Percentiles rank a stretch among this genome's conserved stretches.
phyloP scores from a whole-genome alignment of 208 protist genomes.

The Leishmania guyanensis region DNA sequence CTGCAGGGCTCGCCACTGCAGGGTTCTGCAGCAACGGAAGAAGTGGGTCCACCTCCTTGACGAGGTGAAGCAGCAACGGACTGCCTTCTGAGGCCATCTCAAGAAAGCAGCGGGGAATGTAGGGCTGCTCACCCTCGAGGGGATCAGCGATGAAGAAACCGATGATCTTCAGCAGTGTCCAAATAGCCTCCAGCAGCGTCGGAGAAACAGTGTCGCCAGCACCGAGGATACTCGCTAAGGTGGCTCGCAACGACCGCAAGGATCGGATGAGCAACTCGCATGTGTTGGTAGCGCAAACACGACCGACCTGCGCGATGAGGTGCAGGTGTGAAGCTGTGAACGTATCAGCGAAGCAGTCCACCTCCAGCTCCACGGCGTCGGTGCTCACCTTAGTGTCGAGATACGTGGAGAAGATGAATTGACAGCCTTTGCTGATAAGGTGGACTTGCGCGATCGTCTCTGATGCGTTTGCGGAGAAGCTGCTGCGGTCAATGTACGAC shows the following conservation, averaged over 20 bases:
- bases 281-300: conserved; percentile 31
- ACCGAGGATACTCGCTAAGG: conserved; percentile 1
- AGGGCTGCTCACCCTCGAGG: conserved; percentile 70
- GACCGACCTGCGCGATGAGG: conserved; percentile 65
- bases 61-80: conserved; percentile 29
- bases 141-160: conserved; percentile 69
- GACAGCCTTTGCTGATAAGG: conserved; percentile 30
- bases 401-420: conserved; percentile 37
- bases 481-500: conserved; percentile 38
- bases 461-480: conserved; percentile 13
- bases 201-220: not conserved
- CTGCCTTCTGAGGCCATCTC: conserved; percentile 21
- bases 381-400: conserved; percentile 27
- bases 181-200: conserved; percentile 51
- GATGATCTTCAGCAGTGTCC: conserved; percentile 63
- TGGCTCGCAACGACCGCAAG: conserved; percentile 2
- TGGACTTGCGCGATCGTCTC: conserved; percentile 8
- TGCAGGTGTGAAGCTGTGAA: conserved; percentile 74
- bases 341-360: conserved; percentile 55
- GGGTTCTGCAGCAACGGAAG: conserved; percentile 35
- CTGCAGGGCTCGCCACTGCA: conserved; percentile 47
- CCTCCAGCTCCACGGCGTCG: conserved; percentile 45
- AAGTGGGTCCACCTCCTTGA: conserved; percentile 25
- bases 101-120: conserved; percentile 71
- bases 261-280: conserved; percentile 30